Evolutionary conservation across 768 basidiomycete species (phyloP).

Genomic region (Boletus reticulatus): DNA sequence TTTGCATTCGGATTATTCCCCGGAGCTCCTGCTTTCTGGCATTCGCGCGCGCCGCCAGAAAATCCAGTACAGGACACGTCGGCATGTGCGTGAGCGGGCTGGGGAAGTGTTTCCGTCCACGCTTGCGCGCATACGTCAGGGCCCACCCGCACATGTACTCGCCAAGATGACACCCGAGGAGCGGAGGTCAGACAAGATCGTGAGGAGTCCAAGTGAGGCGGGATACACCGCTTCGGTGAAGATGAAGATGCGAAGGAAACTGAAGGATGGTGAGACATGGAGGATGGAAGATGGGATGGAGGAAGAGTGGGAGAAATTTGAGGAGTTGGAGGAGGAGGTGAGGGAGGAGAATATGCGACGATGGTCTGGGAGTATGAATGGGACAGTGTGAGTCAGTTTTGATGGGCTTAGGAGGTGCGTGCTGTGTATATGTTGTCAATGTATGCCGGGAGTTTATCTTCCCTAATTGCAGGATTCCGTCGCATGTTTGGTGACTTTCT

Average conservation of each 20-base stretch:
- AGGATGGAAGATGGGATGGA: conserved; percentile 32
- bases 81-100: conserved; percentile 54
- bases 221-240: conserved; percentile 75
- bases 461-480: neutral
- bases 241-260: conserved; percentile 48
- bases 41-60: conserved; percentile 58
- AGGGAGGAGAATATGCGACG: conserved; percentile 30
- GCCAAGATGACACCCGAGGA: conserved; percentile 48
- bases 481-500: neutral
- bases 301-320: conserved; percentile 26
- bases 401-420: conserved; percentile 4
- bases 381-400: neutral
- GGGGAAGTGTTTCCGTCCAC: conserved; percentile 59
- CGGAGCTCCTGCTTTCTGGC: conserved; percentile 47
- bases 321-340: conserved; percentile 26
- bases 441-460: no score
- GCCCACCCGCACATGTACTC: conserved; percentile 64
- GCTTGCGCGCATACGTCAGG: conserved; percentile 44
- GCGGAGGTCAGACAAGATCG: conserved; percentile 48
- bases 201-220: conserved; percentile 54
- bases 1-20: conserved; percentile 40
- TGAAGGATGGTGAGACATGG: conserved; percentile 37
- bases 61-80: conserved; percentile 62
- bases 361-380: neutral
- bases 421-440: neutral